Evolutionary conservation across 2,329 filamentous ascomycete species (phyloP).

Genomic region (Chaetothyriales sp.): DNA sequence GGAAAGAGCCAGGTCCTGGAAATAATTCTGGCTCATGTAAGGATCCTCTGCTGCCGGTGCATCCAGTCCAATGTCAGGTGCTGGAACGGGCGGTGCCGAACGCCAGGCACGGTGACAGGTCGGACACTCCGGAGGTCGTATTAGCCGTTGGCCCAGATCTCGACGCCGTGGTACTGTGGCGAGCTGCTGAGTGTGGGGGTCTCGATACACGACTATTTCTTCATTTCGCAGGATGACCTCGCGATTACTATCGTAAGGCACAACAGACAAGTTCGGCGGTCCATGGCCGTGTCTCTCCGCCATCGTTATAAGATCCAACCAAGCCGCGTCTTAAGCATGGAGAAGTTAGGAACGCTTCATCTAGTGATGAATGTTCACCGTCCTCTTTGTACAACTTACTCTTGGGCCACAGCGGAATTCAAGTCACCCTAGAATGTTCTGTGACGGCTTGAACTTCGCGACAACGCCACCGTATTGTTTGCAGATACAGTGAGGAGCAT

Average conservation of each 20-base stretch:
- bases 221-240: constrained; percentile 56
- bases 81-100: constrained; percentile 27
- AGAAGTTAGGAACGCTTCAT: not conserved
- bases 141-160: constrained; percentile 33
- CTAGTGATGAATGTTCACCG: not conserved
- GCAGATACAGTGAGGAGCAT: not conserved
- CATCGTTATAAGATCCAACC: constrained; percentile 3
- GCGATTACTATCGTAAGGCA: constrained; percentile 25
- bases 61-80: constrained; percentile 25
- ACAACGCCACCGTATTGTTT: not conserved
- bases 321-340: not conserved
- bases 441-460: too few relatives aligned
- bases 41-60: constrained; percentile 35
- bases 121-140: constrained; percentile 56
- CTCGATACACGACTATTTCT: constrained; percentile 82
- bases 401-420: not conserved
- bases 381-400: not conserved
- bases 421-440: not conserved
- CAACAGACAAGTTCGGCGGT: constrained; percentile 10
- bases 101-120: constrained; percentile 66
- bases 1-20: constrained; percentile 69
- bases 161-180: constrained; percentile 53
- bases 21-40: constrained; percentile 86
- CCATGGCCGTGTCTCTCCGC: constrained; percentile 5
- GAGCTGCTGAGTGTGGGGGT: constrained; percentile 70